A percentile compares a stretch with the other conserved stretches of the same genome.
These are phyloP conservation scores for Aspergillus caelatus DNA, from an alignment of 2,329 filamentous ascomycete species.

Conservation along the genomic window DNA sequence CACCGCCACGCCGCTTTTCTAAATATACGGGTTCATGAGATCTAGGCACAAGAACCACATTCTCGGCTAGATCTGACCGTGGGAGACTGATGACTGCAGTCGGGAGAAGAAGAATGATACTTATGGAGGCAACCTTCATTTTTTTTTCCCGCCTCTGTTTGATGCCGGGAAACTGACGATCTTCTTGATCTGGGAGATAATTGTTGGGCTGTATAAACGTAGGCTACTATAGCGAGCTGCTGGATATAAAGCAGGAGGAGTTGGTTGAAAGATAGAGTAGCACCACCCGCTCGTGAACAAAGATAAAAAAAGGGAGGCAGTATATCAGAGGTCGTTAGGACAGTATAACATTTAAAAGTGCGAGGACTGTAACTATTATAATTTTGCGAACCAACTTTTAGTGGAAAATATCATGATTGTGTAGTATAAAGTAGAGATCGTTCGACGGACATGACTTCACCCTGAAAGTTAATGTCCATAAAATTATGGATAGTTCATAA, in stretches of 20 bases:
- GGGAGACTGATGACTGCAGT: conserved; percentile 30
- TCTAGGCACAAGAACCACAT: conserved; percentile 16
- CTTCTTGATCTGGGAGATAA: neutral
- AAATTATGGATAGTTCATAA: neutral
- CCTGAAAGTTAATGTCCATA: neutral
- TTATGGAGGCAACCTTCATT: conserved; percentile 37
- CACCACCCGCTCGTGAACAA: neutral
- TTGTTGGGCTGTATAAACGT: neutral
- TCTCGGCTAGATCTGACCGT: conserved; percentile 25
- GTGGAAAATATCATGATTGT: neutral
- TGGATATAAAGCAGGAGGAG: neutral
- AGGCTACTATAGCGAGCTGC: neutral
- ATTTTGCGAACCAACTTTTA: neutral
- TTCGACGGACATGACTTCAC: neutral
- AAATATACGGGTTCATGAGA: conserved; percentile 30
- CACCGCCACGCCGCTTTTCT: conserved; percentile 54
- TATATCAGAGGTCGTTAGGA: neutral
- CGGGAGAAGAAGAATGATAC: conserved; percentile 33
- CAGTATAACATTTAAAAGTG: neutral
- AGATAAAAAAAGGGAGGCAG: neutral
- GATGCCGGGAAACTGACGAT: neutral
- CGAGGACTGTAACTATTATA: neutral
- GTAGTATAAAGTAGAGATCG: neutral
- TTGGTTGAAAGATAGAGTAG: neutral
- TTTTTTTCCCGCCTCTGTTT: conserved; percentile 8